Percentiles rank a stretch among this genome's conserved stretches.
phyloP scores from a whole-genome alignment of 805 yeast species.

The Pichia exigua region DNA sequence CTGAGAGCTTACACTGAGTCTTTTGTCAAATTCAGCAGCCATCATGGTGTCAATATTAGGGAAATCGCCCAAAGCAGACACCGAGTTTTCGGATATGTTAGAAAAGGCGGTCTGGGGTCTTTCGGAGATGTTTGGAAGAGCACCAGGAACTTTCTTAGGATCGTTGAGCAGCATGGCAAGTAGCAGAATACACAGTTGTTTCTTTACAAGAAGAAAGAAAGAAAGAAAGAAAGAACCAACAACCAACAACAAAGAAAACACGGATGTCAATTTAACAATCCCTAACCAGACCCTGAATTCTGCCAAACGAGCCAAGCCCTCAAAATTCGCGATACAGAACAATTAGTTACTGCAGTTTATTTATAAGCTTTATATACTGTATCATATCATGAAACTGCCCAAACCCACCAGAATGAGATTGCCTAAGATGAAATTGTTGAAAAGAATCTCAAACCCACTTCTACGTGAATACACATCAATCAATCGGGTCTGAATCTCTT shows the following conservation, averaged over 20 bases:
- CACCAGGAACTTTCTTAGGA: background rate
- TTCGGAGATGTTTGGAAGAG: background rate
- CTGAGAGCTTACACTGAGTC: background rate
- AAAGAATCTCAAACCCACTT: constrained; percentile 28
- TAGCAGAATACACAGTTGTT: background rate
- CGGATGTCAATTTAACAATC: too few species aligned
- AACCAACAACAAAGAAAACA: too few species aligned
- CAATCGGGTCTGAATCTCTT: constrained; percentile 24
- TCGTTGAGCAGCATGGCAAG: background rate
- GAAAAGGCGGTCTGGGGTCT: background rate
- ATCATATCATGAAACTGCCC: constrained; percentile 30
- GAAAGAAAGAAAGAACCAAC: background rate
- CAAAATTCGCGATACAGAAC: background rate
- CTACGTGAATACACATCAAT: constrained; percentile 26
- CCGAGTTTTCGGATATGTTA: background rate
- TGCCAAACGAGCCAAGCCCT: background rate
- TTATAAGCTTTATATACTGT: background rate
- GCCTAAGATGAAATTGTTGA: constrained; percentile 33
- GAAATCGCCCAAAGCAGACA: background rate
- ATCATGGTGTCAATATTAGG: background rate
- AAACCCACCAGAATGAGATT: constrained; percentile 32
- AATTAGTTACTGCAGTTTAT: background rate
- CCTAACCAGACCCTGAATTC: background rate
- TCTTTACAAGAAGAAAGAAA: background rate
- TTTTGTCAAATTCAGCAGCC: background rate